Percentiles rank a stretch among this genome's conserved stretches.
These are phyloP conservation scores for Arxiozyma bovina DNA, from an alignment of 1,139 yeast species.

Conservation along the genomic window DNA sequence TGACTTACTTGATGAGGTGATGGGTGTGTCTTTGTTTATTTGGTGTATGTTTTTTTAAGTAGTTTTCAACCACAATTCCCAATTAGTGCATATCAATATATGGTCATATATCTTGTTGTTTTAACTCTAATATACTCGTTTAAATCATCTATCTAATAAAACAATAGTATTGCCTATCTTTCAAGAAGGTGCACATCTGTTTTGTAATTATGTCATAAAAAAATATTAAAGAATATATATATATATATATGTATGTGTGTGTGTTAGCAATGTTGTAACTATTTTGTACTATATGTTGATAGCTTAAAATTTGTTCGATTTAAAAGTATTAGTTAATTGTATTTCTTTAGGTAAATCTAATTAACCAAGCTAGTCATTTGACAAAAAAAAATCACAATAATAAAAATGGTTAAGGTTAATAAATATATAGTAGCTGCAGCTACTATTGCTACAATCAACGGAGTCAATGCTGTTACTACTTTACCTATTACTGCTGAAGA, in stretches of 20 bases:
- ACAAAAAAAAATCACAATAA: too few relatives aligned
- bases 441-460: slow-evolving; percentile 1
- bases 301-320: too few relatives aligned
- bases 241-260: background rate
- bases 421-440: background rate
- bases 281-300: too few relatives aligned
- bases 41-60: background rate
- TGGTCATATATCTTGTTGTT: background rate
- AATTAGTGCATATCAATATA: background rate
- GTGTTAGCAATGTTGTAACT: too few relatives aligned
- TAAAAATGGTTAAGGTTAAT: slow-evolving; percentile 7
- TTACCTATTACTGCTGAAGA: slow-evolving; percentile 5
- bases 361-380: background rate
- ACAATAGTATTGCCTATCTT: too few relatives aligned
- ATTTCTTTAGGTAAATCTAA: too few relatives aligned
- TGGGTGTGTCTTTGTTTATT: too few relatives aligned
- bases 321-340: too few relatives aligned
- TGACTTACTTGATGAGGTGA: too few relatives aligned
- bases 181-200: too few relatives aligned
- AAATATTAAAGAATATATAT: too few relatives aligned
- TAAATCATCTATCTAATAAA: background rate
- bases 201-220: background rate
- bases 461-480: slow-evolving; percentile 6
- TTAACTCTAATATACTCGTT: background rate
- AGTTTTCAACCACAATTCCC: background rate